phyloP scores from a whole-genome alignment of 495 filamentous ascomycete genomes.

The Trichoderma reesei region DNA sequence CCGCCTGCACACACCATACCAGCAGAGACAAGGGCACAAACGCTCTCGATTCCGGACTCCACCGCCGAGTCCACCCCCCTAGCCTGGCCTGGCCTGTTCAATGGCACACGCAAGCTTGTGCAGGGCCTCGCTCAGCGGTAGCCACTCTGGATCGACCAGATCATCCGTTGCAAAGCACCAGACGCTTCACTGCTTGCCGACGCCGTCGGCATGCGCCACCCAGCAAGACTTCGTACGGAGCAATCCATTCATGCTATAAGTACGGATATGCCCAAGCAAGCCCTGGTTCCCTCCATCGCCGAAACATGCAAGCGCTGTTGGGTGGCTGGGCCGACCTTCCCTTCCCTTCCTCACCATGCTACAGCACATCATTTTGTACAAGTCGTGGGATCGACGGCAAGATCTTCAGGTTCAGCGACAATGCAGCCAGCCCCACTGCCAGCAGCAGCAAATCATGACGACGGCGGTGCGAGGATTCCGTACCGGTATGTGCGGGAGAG shows the following conservation, averaged over 20 bases:
- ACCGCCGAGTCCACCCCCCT: background rate
- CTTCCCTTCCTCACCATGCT: too few relatives aligned
- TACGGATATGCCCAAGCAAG: too few relatives aligned
- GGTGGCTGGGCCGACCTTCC: background rate
- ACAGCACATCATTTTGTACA: background rate
- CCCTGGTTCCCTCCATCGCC: too few relatives aligned
- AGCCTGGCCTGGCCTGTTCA: background rate
- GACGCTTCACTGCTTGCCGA: background rate
- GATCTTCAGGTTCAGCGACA: slow-evolving; percentile 9
- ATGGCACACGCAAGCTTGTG: slow-evolving; percentile 1
- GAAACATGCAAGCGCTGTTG: background rate
- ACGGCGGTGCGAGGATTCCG: background rate
- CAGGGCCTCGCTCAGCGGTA: background rate
- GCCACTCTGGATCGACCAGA: background rate
- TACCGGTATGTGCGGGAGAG: background rate
- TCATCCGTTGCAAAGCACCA: background rate
- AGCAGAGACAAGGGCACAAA: background rate
- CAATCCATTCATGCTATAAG: background rate
- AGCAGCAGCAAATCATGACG: background rate
- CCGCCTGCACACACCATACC: background rate
- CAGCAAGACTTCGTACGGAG: background rate
- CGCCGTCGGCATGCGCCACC: background rate
- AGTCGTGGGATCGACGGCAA: background rate
- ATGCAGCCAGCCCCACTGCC: background rate
- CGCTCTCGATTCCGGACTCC: slow-evolving; percentile 3